These are phyloP conservation scores for Microbotryum silenes-acaulis DNA, from an alignment of 1,284 basidiomycete genomes.

Conservation along the genomic window DNA sequence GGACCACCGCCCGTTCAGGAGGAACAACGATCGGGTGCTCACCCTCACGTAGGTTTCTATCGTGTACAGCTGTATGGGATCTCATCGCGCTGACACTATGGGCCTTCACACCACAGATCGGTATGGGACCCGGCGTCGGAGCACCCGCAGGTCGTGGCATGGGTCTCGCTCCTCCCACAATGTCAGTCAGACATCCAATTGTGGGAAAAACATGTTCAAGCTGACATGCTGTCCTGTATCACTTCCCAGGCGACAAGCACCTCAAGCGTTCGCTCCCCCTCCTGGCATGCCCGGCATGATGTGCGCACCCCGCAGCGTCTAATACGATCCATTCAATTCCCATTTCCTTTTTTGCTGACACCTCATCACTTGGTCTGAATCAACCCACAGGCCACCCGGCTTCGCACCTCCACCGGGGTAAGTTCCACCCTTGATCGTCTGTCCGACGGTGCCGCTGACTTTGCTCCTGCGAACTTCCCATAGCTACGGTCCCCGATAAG, in stretches of 20 bases:
- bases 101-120: conserved; percentile 50
- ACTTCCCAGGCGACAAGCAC: conserved; percentile 24
- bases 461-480: not conserved
- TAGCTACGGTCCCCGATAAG: conserved; percentile 15
- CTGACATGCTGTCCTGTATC: conserved; percentile 44
- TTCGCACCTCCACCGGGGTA: conserved; percentile 68
- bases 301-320: not conserved
- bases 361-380: conserved; percentile 23
- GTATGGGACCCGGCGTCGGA: conserved; percentile 83
- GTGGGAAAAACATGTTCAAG: no score
- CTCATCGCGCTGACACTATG: not conserved
- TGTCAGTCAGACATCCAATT: conserved; percentile 10
- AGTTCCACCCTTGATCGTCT: conserved; percentile 15
- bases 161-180: conserved; percentile 55
- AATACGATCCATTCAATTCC: conserved; percentile 1
- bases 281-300: conserved; percentile 46
- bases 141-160: conserved; percentile 95
- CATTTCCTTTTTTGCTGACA: no score
- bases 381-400: conserved; percentile 53
- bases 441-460: not conserved
- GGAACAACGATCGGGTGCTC: conserved; percentile 44
- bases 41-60: not conserved
- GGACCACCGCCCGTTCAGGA: conserved; percentile 90
- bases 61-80: not conserved
- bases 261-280: conserved; percentile 24